Conservation (phyloP, 306 rosid species). For the Urtica urens region DNA sequence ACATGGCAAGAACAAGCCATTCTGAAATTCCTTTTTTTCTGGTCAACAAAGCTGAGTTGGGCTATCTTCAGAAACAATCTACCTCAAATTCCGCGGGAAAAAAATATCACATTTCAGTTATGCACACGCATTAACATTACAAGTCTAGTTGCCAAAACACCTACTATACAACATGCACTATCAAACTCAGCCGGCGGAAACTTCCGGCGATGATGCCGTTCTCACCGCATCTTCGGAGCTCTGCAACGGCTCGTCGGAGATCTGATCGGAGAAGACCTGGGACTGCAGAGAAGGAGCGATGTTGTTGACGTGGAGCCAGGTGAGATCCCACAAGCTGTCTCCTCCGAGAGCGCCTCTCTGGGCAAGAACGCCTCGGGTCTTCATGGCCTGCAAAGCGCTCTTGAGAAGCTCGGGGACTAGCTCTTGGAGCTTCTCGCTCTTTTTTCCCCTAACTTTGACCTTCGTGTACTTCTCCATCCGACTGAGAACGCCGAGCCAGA, state of each 20-base stretch:
- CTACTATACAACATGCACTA: conserved; percentile 9
- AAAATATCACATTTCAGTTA: conserved; percentile 2
- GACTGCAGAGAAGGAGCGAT: conserved; percentile 73
- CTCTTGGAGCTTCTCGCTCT: conserved; percentile 88
- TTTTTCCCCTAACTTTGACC: conserved; percentile 79
- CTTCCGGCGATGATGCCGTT: conserved; percentile 25
- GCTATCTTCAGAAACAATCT: no score
- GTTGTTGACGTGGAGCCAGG: conserved; percentile 89
- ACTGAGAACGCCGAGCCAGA: conserved; percentile 90
- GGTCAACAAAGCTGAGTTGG: no score
- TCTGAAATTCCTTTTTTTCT: no score
- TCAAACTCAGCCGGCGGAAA: conserved; percentile 35
- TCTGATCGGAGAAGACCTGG: conserved; percentile 82
- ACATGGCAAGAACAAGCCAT: no score
- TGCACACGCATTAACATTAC: conserved; percentile 21
- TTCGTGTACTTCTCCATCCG: conserved; percentile 90
- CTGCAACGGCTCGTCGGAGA: conserved; percentile 27
- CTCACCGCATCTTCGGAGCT: conserved; percentile 37
- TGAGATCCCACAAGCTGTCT: conserved; percentile 93
- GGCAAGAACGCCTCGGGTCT: conserved; percentile 56
- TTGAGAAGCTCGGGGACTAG: conserved; percentile 80
- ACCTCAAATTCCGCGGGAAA: no score
- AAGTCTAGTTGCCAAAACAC: conserved; percentile 17
- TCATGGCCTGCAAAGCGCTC: conserved; percentile 71
- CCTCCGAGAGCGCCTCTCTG: conserved; percentile 94